phyloP scores from a whole-genome alignment of 2,329 filamentous ascomycete species.

The Colletotrichum destructivum region DNA sequence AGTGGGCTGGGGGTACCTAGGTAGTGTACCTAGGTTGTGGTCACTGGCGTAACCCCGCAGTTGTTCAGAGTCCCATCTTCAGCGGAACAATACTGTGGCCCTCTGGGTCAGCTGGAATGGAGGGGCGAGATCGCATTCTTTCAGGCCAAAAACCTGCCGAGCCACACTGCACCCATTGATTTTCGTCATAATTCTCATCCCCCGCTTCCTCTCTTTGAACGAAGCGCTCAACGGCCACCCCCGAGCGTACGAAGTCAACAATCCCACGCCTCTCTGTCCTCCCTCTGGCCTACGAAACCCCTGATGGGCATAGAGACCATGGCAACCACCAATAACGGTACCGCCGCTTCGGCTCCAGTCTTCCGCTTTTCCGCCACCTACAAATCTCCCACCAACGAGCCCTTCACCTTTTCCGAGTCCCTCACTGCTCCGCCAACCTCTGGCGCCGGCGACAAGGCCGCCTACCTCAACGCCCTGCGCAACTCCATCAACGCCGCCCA shows the following conservation, averaged over 20 bases:
- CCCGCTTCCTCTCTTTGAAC: constrained; percentile 3
- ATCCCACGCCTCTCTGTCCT: background rate
- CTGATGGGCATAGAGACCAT: background rate
- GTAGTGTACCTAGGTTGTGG: background rate
- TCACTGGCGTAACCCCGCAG: constrained; percentile 33
- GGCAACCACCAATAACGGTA: constrained; percentile 28
- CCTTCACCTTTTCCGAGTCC: constrained; percentile 60
- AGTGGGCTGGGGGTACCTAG: background rate
- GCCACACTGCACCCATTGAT: constrained; percentile 19
- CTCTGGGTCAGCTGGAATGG: constrained; percentile 32
- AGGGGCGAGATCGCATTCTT: background rate
- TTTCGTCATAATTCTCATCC: constrained; percentile 30
- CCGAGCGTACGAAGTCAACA: background rate
- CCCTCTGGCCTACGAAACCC: constrained; percentile 12
- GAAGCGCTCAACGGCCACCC: constrained; percentile 4
- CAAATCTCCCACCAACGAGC: constrained; percentile 63
- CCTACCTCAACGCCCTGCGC: constrained; percentile 73
- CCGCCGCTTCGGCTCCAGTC: constrained; percentile 20
- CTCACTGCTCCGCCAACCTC: constrained; percentile 54
- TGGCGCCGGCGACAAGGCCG: constrained; percentile 65
- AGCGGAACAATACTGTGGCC: constrained; percentile 31
- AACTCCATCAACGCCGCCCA: constrained; percentile 72
- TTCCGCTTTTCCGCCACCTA: constrained; percentile 66
- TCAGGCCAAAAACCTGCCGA: constrained; percentile 17
- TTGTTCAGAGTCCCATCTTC: constrained; percentile 36